Base-by-base conservation (phyloP, 2,329 filamentous ascomycete species). In the Fusarium anthophilum region DNA sequence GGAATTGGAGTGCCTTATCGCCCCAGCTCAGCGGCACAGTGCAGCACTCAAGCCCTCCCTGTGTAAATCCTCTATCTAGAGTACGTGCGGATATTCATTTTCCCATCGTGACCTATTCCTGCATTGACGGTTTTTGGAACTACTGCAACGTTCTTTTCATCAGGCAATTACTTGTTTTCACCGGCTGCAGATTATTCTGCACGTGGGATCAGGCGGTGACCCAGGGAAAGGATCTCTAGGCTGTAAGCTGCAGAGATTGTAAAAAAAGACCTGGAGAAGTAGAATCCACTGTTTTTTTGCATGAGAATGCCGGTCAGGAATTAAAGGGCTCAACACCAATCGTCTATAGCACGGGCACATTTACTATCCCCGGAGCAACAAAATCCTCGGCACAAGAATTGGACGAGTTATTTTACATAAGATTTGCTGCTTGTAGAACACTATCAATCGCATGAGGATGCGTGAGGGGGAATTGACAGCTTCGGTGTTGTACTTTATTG, bases 1-100 rank as follows among this genome's bases (percentile, higher is more conserved):
- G 70, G 66, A 71, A 47, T 74, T 61, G 70, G 66, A 70, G 73
- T 72, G 50, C 62, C 72, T 74, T 74, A 75, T 74, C 72, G 72
- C 50, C 58, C 71, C 66, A 72, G 71, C 58, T 60, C 63, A 63
- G 67, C 44, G 63, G 72, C 72, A 75, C 68, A 75, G 72, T 74
- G 43, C 45, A 66, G 62, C 41, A 35, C 37, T 20, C 35, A 22
- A 28, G 38, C 53, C 38, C 26, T 55, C 56, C 44, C 30, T 32
- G 72, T 74, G 59, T n/a, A 39, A 75, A 74, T 73, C n/a, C 32
- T n/a, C 26, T 57, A 38, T 41, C 37, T 56, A 14, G 20, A 41
- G 47, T 26, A 39, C 26, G 72, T 74, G 51, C 69, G 68, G 61
- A 75, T 74, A 44, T 58, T 15, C 48, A 51, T 35, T 51, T 8